Conservation (phyloP, 1,284 basidiomycete genomes). For the Trichosporon asahii region DNA sequence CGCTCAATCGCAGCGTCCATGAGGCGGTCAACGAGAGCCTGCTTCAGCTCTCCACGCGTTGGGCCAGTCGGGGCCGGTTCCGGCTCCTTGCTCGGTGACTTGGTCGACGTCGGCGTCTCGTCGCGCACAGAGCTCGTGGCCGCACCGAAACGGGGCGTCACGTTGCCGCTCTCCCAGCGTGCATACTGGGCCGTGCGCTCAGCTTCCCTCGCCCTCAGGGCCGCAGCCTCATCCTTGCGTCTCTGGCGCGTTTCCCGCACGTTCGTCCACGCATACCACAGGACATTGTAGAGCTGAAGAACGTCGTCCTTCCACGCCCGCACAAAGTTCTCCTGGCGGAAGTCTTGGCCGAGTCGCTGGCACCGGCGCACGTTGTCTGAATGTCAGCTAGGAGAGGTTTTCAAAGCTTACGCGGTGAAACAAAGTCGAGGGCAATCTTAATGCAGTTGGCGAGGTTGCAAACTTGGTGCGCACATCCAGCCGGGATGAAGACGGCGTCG, state of each 20-base stretch:
- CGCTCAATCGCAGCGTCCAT: conserved; percentile 19
- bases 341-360: conserved; percentile 79
- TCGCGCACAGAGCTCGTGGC: conserved; percentile 24
- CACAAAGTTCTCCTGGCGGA: conserved; percentile 78
- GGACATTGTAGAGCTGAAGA: conserved; percentile 81
- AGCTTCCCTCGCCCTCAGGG: conserved; percentile 21
- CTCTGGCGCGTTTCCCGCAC: conserved; percentile 36
- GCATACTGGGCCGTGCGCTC: conserved; percentile 24
- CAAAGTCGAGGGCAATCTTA: conserved; percentile 95
- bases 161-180: conserved; percentile 22
- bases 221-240: conserved; percentile 25
- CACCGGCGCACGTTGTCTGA: conserved; percentile 78
- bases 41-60: background rate
- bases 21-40: conserved; percentile 12
- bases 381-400: conserved; percentile 3
- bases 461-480: conserved; percentile 91
- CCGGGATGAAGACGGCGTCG: conserved; percentile 93
- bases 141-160: background rate
- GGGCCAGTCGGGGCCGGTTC: background rate
- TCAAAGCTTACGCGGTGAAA: conserved; percentile 62
- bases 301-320: conserved; percentile 93
- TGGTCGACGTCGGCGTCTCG: conserved; percentile 7
- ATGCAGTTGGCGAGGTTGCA: conserved; percentile 75
- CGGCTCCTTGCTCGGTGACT: conserved; percentile 1
- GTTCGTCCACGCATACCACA: conserved; percentile 62